Percentiles rank a stretch among this genome's conserved stretches.
These are phyloP conservation scores for Chaetomiaceae sp. DNA, from an alignment of 2,329 filamentous ascomycete genomes.

Conservation along the genomic window DNA sequence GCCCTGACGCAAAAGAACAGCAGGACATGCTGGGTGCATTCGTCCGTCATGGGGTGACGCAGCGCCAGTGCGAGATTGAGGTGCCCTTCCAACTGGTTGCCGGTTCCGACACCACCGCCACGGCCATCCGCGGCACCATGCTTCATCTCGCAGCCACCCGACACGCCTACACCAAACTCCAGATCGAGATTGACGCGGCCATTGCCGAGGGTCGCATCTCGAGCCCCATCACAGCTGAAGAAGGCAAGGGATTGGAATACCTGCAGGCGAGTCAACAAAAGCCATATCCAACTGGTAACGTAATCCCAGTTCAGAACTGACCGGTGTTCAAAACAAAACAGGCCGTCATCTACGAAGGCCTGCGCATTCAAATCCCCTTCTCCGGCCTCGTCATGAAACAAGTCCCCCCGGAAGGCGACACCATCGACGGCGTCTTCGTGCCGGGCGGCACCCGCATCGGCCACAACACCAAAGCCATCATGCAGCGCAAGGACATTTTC, in stretches of 20 bases:
- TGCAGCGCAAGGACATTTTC: conserved; percentile 26
- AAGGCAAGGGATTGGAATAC: conserved; percentile 39
- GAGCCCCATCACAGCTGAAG: conserved; percentile 12
- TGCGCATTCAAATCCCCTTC: conserved; percentile 24
- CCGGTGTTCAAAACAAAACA: not conserved
- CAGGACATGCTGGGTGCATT: conserved; percentile 22
- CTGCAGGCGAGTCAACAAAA: conserved; percentile 27
- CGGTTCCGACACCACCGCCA: conserved; percentile 24
- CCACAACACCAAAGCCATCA: conserved; percentile 15
- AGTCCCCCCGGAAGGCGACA: conserved; percentile 27
- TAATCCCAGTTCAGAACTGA: too few species aligned
- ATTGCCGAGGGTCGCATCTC: conserved; percentile 11
- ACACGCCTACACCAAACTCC: conserved; percentile 6
- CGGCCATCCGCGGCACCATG: conserved; percentile 15
- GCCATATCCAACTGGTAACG: not conserved
- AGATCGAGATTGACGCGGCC: conserved; percentile 17
- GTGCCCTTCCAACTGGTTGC: conserved; percentile 16
- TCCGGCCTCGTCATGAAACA: conserved; percentile 16
- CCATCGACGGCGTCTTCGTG: conserved; percentile 24
- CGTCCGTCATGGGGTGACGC: conserved; percentile 35
- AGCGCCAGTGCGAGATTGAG: conserved; percentile 41
- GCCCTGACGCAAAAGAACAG: conserved; percentile 2
- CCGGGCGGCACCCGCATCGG: conserved; percentile 7
- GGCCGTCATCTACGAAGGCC: conserved; percentile 27
- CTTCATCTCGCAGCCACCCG: conserved; percentile 8